phyloP scores from a whole-genome alignment of 148 eudicot species.

The Cornus kousa region DNA sequence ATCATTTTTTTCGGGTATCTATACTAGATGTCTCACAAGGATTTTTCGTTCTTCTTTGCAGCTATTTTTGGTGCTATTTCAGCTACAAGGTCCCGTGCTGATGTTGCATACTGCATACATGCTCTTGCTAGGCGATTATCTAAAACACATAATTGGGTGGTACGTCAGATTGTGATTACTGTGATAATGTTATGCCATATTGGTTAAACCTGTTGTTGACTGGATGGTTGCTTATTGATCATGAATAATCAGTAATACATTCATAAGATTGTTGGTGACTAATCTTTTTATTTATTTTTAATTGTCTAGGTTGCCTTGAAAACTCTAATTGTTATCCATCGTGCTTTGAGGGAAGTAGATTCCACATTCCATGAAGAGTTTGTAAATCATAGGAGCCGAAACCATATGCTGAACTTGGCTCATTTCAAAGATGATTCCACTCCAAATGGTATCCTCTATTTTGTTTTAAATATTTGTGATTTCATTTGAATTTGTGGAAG shows the following conservation, averaged over 20 bases:
- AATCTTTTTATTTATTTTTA: background rate
- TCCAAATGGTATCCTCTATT: constrained; percentile 56
- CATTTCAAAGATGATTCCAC: constrained; percentile 98
- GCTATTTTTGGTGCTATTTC: constrained; percentile 86
- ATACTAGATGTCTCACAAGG: constrained; percentile 13
- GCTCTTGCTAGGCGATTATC: constrained; percentile 84
- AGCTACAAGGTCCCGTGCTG: constrained; percentile 90
- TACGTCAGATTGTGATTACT: constrained; percentile 14
- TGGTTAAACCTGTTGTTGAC: background rate
- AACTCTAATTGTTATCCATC: constrained; percentile 87
- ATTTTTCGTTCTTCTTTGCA: constrained; percentile 30
- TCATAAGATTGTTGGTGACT: background rate
- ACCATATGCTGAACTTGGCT: constrained; percentile 80
- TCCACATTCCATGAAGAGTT: constrained; percentile 90
- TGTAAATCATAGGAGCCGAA: constrained; percentile 58
- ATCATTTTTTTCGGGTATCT: background rate
- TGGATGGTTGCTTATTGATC: background rate
- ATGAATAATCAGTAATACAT: constrained; percentile 4
- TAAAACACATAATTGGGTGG: constrained; percentile 96
- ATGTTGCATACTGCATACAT: constrained; percentile 93
- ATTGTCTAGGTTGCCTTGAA: constrained; percentile 82
- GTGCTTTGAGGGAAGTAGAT: constrained; percentile 92
- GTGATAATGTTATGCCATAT: too few relatives aligned
- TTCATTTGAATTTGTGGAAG: background rate
- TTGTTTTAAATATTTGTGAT: background rate